Base-by-base conservation (phyloP, 2,329 filamentous ascomycete genomes). In the Cyclaneusma minus region DNA sequence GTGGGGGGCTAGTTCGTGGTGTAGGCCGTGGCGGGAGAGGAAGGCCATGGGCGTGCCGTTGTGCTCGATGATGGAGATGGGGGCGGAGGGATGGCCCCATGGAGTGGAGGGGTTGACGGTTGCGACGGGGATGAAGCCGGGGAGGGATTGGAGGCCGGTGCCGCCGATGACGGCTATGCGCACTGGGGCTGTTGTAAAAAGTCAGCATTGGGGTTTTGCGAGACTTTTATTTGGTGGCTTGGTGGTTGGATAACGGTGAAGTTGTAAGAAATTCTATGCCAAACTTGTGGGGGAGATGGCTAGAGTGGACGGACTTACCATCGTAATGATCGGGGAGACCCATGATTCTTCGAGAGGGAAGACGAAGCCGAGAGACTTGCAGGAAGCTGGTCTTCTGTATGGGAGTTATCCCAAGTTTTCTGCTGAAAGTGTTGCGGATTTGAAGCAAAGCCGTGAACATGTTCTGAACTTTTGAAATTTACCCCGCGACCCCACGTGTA, bases 101-200 rank as follows among this genome's bases (percentile, higher is more conserved):
- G 89, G 89, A 7, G 89, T 98, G 20, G 61, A 52, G 29, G 81
- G 62, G 42, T 73, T 74, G 40, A 98, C 59, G 15, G 68, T 67
- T 14, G 87, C 85, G 35, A 91, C 75, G 45, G 83, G 80, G 12
- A 71, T 76, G 62, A 89, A 95, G 54, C 78, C 76, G 15, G 83
- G 76, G 39, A 98, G 77, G 41, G 82, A 74, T 50, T 78, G 73
- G 35, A 98, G 77, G 29, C 89, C 89, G 20, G 89, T 98, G 43
- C 89, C 89, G 52, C 85, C 85, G 40, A 93, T 84, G 29, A 92
- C 79, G 49, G 79, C 87, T 46, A 94, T 89, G 40, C 74, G 70
- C 43, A 91, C 74, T 28, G 74, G 67, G 28, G 62, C 74, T 78
- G 32, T 16, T 11, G 14, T 25, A 19, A 13, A 18, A 14, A 17